Evolutionary conservation across 2,329 filamentous ascomycete genomes (phyloP).

Genomic region (Fusarium lateritium): DNA sequence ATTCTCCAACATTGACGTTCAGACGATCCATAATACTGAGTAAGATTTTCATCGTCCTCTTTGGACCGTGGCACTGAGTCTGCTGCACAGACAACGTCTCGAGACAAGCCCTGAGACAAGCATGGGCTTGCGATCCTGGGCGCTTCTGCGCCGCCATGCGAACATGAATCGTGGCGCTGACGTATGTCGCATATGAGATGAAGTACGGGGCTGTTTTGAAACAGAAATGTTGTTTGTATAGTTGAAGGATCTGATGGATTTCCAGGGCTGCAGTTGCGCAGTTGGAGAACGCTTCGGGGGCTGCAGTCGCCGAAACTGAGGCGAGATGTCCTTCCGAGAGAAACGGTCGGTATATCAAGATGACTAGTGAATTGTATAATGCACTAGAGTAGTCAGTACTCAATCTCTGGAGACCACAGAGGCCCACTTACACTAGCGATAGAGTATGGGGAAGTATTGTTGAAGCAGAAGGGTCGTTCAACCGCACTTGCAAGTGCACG

Average conservation of each 20-base stretch:
- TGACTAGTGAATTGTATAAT: slow-evolving; percentile 63
- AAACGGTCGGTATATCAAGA: slow-evolving; percentile 67
- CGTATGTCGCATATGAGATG: slow-evolving; percentile 68
- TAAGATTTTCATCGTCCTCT: slow-evolving; percentile 31
- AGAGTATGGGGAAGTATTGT: slow-evolving; percentile 41
- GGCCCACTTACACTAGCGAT: slow-evolving; percentile 1
- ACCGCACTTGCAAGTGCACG: slow-evolving; percentile 50
- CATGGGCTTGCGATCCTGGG: slow-evolving; percentile 56
- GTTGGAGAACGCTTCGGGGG: slow-evolving; percentile 58
- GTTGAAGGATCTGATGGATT: slow-evolving; percentile 59
- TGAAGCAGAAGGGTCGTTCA: slow-evolving; percentile 36
- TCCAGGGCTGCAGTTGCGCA: slow-evolving; percentile 61
- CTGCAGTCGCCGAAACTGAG: slow-evolving; percentile 54
- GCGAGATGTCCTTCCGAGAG: slow-evolving; percentile 64
- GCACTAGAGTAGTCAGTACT: slow-evolving; percentile 29
- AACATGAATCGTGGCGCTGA: slow-evolving; percentile 65
- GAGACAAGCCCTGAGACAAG: slow-evolving; percentile 58
- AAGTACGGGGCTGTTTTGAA: slow-evolving; percentile 63
- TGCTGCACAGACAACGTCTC: slow-evolving; percentile 62
- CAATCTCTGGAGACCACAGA: neutral
- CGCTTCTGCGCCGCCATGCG: slow-evolving; percentile 63
- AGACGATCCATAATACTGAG: slow-evolving; percentile 13
- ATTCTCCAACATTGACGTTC: slow-evolving; percentile 1
- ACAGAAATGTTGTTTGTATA: slow-evolving; percentile 60
- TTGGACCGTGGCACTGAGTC: slow-evolving; percentile 48